phyloP scores from a whole-genome alignment of 75 land plant species.

The Ceratopteris richardii region DNA sequence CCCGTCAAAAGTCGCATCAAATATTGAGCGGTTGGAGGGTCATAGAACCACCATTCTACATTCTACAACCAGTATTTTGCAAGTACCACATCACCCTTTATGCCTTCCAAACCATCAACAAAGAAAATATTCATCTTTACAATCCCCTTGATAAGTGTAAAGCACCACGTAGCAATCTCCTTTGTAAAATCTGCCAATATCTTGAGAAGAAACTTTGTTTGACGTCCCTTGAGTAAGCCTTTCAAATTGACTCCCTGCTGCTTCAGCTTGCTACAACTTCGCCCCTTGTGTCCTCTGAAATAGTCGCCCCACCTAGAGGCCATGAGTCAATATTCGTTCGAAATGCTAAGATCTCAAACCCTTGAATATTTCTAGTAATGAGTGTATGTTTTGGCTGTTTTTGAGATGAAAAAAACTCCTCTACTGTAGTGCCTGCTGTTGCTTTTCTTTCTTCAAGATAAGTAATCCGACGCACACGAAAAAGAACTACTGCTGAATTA shows the following conservation, averaged over 20 bases:
- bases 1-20: no score
- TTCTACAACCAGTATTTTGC: no score
- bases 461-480: slow-evolving; percentile 87
- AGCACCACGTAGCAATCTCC: slow-evolving; percentile 83
- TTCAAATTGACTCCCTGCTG: slow-evolving; percentile 93
- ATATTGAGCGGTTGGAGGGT: no score
- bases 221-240: slow-evolving; percentile 55
- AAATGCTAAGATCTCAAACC: slow-evolving; percentile 78
- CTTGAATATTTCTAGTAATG: slow-evolving; percentile 82
- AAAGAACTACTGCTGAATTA: no score
- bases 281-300: slow-evolving; percentile 89
- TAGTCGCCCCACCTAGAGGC: slow-evolving; percentile 52
- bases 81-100: no score
- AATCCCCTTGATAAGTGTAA: slow-evolving; percentile 78
- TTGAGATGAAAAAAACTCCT: slow-evolving; percentile 60
- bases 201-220: slow-evolving; percentile 59
- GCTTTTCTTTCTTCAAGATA: slow-evolving; percentile 83
- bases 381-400: slow-evolving; percentile 62
- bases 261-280: slow-evolving; percentile 97
- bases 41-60: no score
- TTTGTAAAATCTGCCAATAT: slow-evolving; percentile 77
- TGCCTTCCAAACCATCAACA: slow-evolving; percentile 87
- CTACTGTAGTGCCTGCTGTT: slow-evolving; percentile 22
- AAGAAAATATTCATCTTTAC: slow-evolving; percentile 77
- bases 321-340: slow-evolving; percentile 84